These are phyloP conservation scores for Knoxdaviesia capensis DNA, from an alignment of 2,329 filamentous ascomycete species.

Conservation along the genomic window DNA sequence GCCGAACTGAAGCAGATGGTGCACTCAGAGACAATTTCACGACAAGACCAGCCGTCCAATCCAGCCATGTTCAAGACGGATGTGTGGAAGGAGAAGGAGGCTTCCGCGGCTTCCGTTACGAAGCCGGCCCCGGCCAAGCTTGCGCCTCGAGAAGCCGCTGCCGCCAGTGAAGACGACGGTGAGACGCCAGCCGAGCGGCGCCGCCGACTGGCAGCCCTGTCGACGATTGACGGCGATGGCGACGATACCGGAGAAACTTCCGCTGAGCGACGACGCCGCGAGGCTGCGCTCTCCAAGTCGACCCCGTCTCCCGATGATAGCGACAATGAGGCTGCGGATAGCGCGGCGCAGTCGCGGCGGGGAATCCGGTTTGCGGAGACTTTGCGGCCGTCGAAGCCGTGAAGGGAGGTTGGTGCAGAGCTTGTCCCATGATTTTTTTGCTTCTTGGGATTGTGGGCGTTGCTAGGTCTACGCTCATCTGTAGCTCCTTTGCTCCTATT, in stretches of 20 bases:
- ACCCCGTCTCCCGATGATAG: conserved; percentile 21
- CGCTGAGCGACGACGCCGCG: conserved; percentile 50
- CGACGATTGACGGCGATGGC: conserved; percentile 24
- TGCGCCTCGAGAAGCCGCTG: conserved; percentile 37
- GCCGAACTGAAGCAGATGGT: conserved; percentile 27
- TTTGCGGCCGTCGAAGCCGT: neutral
- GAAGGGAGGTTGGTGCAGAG: no score
- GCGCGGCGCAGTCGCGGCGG: conserved; percentile 28
- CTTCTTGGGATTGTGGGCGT: no score
- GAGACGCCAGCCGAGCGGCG: conserved; percentile 61
- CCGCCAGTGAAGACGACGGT: conserved; percentile 19
- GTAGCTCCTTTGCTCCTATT: no score
- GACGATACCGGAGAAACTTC: conserved; percentile 42
- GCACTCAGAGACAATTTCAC: conserved; percentile 15
- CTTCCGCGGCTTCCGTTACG: neutral
- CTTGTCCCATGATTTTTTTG: no score
- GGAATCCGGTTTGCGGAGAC: conserved; percentile 42
- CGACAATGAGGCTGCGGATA: conserved; percentile 15
- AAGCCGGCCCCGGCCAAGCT: neutral
- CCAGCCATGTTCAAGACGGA: neutral
- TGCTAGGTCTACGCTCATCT: no score
- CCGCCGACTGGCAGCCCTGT: conserved; percentile 53
- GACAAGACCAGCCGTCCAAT: neutral
- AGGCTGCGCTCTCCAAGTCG: conserved; percentile 50
- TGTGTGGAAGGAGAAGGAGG: neutral